These are phyloP conservation scores for Rickenella mellea DNA, from an alignment of 768 basidiomycete genomes.

Conservation along the genomic window DNA sequence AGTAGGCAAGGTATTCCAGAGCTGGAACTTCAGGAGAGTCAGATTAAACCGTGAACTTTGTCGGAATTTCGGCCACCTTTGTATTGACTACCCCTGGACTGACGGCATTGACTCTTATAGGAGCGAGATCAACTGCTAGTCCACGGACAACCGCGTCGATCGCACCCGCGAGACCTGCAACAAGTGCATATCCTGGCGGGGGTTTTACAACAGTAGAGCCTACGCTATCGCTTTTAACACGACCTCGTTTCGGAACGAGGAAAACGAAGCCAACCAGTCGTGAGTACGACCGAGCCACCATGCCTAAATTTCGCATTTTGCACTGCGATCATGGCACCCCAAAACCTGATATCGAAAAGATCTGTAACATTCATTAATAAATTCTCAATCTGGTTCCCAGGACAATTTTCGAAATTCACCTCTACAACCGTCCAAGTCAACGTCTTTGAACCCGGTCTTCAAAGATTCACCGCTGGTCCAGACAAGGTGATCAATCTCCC, in stretches of 20 bases:
- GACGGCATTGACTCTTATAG: constrained; percentile 7
- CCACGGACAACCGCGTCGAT: constrained; percentile 8
- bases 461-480: constrained; percentile 5
- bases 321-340: constrained; percentile 8
- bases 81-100: constrained; percentile 5
- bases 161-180: constrained; percentile 1
- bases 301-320: constrained; percentile 5
- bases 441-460: constrained; percentile 1
- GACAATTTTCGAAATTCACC: constrained; percentile 1
- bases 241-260: too few species aligned
- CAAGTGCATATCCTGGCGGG: neutral
- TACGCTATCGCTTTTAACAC: too few species aligned
- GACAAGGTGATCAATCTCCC: constrained; percentile 11
- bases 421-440: constrained; percentile 1
- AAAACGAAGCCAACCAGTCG: too few species aligned
- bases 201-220: constrained; percentile 1
- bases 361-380: constrained; percentile 1
- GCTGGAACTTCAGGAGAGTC: too few species aligned
- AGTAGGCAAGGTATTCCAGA: neutral
- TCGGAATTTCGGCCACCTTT: too few species aligned
- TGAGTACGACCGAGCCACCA: constrained; percentile 8
- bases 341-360: constrained; percentile 9
- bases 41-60: too few species aligned
- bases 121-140: constrained; percentile 8
- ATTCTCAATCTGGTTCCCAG: neutral